Conservation (phyloP, 2,329 filamentous ascomycete species). For the Corniculantispora saksenae region DNA sequence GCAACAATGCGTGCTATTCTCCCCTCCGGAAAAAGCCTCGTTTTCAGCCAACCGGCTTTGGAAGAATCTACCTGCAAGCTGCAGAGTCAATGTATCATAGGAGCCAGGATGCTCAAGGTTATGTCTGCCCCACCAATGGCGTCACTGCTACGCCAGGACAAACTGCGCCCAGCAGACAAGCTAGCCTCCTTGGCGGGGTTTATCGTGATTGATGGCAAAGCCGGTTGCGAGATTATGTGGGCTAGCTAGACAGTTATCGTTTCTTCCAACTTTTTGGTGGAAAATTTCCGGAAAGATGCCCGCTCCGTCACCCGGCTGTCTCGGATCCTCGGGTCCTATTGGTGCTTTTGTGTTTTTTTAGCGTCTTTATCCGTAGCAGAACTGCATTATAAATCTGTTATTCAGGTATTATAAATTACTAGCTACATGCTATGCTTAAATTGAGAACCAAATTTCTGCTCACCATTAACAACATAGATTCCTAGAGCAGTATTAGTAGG, state of each 20-base stretch:
- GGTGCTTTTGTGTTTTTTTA: too few species aligned
- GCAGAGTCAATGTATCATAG: conserved; percentile 18
- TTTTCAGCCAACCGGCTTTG: neutral
- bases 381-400: too few species aligned
- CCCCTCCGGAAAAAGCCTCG: neutral
- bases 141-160: conserved; percentile 7
- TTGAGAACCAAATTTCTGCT: too few species aligned
- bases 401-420: too few species aligned
- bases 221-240: neutral
- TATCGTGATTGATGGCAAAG: conserved; percentile 1
- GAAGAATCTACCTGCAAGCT: neutral
- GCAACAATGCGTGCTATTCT: neutral
- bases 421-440: too few species aligned
- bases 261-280: neutral
- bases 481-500: too few species aligned
- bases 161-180: neutral
- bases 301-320: too few species aligned
- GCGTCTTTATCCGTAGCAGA: too few species aligned
- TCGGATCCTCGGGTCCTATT: too few species aligned
- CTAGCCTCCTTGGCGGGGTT: neutral
- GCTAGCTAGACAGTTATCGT: neutral
- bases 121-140: conserved; percentile 19
- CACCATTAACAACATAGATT: too few species aligned
- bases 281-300: neutral
- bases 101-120: conserved; percentile 8